Base-by-base conservation (phyloP, 2,329 filamentous ascomycete species). In the Microsporum audouinii region DNA sequence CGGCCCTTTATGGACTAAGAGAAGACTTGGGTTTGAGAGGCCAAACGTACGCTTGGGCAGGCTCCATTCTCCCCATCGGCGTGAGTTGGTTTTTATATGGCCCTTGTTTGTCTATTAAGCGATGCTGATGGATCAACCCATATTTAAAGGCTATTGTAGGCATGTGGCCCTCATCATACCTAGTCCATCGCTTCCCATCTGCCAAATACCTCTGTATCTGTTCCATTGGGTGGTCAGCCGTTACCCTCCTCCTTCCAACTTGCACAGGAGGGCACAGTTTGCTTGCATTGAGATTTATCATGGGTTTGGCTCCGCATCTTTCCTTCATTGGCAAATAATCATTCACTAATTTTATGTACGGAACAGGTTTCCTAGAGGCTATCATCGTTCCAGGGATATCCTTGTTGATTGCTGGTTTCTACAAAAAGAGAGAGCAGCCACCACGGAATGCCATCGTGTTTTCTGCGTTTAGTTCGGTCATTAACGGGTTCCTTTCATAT, bases 1-100 rank as follows among this genome's bases (percentile, higher is more conserved):
- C 82, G 0, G 75, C 80, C 1, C 80, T 84, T 0, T 84, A 83
- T 60, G 81, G 79, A 0, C 68, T 82, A 41, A 71, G 72, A n/a
- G 69, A 77, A 63, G 80, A 82, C 65, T 79, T 73, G 2, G 69
- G 80, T 60, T 71, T 83, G 12, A 64, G 72, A 7, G 78, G 78
- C 5, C 74, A 81, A 63, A 72, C 82, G 57, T 83, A 80, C 64
- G 77, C 77, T 1, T 82, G 80, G 80, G 64, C 66, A 63, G 76
- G 75, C 1, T 71, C 69, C 3, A 69, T 70, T 41, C 61, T 70
- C 7, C 69, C 65, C 1, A 64, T 70, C 39, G 67, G 68, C 31
- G 67, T 68, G 60, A 45, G 65, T 63, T 39, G 8, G 5, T 27
- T 34, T 29, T 8, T 10, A 8, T 43, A n/a, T 12, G 3, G 10